Percentiles rank a stretch among this genome's conserved stretches.
These are phyloP conservation scores for Perilla frutescens DNA, from an alignment of 257 asterid genomes.

Conservation along the genomic window DNA sequence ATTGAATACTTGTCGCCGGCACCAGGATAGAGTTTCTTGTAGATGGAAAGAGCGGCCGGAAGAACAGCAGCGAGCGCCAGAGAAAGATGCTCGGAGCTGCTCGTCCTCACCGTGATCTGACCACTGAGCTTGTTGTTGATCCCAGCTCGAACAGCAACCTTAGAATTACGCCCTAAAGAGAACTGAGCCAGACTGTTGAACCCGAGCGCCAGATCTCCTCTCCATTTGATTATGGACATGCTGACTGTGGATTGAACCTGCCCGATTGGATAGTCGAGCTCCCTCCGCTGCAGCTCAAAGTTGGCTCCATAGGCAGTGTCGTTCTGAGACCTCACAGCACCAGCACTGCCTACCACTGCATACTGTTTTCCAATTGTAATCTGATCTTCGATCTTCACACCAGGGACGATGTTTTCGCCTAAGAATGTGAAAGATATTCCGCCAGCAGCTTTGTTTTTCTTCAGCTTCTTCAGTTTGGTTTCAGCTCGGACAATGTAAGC, in stretches of 20 bases:
- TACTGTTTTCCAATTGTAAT: slow-evolving; percentile 71
- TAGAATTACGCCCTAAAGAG: slow-evolving; percentile 70
- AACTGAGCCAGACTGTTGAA: slow-evolving; percentile 78
- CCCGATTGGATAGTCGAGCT: slow-evolving; percentile 80
- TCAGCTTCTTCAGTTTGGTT: slow-evolving; percentile 67
- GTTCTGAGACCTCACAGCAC: slow-evolving; percentile 68
- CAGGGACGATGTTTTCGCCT: slow-evolving; percentile 86
- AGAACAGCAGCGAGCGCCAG: slow-evolving; percentile 82
- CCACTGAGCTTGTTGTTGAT: slow-evolving; percentile 94
- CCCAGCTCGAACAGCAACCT: slow-evolving; percentile 92
- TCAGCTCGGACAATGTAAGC: slow-evolving; percentile 87
- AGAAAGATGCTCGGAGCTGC: slow-evolving; percentile 93
- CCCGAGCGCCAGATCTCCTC: slow-evolving; percentile 90
- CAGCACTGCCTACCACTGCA: slow-evolving; percentile 79
- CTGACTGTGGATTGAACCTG: slow-evolving; percentile 88
- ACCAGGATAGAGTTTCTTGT: slow-evolving; percentile 72
- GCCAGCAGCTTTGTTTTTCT: slow-evolving; percentile 70
- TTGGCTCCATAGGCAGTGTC: slow-evolving; percentile 96
- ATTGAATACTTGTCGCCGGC: slow-evolving; percentile 63
- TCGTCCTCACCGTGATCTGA: slow-evolving; percentile 84
- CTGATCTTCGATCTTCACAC: slow-evolving; percentile 84
- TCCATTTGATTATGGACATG: slow-evolving; percentile 83
- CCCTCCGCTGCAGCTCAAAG: slow-evolving; percentile 83
- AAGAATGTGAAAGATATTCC: slow-evolving; percentile 78
- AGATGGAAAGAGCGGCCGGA: slow-evolving; percentile 71